Base-by-base conservation (phyloP, 2,329 filamentous ascomycete genomes). In the Aspergillus sp. region DNA sequence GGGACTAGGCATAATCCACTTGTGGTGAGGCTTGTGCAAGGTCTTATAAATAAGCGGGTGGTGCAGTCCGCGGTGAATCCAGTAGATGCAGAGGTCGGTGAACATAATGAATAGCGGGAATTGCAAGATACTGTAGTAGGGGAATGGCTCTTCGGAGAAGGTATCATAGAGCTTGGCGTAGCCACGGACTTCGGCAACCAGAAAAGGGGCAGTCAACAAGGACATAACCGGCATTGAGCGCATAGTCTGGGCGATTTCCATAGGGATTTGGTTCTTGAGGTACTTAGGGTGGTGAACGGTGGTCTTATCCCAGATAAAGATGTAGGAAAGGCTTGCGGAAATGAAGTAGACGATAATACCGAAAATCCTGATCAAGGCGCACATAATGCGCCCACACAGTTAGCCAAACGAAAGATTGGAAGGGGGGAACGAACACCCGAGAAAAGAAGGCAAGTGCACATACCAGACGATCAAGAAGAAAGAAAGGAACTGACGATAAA, bases 1-100 rank as follows among this genome's bases (percentile, higher is more conserved):
- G 0, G 94, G 94, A 3, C 92, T 96, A 3, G 94, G 94, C 91
- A 97, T 96, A 79, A 98, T 97, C 94, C 94, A 98, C 82, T 97
- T 97, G 87, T 98, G 94, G 80, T 98, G 94, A 67, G 92, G 89
- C 86, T 98, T 98, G 86, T 98, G 94, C 53, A 97, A 84, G 67
- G 83, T 82, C 82, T 93, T 96, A 86, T 98, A 98, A 68, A 95
- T 75, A 50, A 79, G 73, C 15, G 91, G 91, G 78, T 92, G 89
- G 79, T 97, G 92, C 63, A 96, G 84, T 59, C 86, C 89, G 59
- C 92, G 89, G 81, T 96, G 92, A 71, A 96, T 94, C 85, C 90
- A 91, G 84, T 97, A 96, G 80, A 97, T 93, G 80, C 84, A 88
- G 76, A 89, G 89, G 79, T 97, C 92, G 80, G 92, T 96, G 76